A percentile compares a stretch with the other conserved stretches of the same genome.
Evolutionary conservation across 148 eudicot genomes (phyloP).

Genomic region (Limonium bicolor): DNA sequence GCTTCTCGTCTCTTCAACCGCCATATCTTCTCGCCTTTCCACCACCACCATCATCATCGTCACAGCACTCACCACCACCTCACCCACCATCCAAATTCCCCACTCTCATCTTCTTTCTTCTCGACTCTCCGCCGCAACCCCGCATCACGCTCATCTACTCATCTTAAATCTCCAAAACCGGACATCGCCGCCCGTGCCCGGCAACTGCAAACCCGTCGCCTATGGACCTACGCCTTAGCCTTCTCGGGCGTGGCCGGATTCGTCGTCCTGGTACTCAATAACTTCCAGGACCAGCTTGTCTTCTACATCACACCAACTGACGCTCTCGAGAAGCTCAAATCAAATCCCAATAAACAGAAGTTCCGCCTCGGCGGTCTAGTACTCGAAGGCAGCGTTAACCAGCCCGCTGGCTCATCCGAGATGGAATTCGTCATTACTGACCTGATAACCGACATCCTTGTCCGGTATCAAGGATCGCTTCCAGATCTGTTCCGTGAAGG

Average conservation of each 20-base stretch:
- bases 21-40: no score
- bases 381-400: slow-evolving; percentile 57
- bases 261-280: slow-evolving; percentile 53
- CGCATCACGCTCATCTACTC: slow-evolving; percentile 14
- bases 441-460: slow-evolving; percentile 62
- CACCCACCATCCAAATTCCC: slow-evolving; percentile 6
- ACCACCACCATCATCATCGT: no score
- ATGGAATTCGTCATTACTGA: slow-evolving; percentile 84
- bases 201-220: slow-evolving; percentile 64
- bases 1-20: no score
- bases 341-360: slow-evolving; percentile 36
- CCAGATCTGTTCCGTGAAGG: slow-evolving; percentile 94
- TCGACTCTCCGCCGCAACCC: slow-evolving; percentile 34
- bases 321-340: slow-evolving; percentile 31
- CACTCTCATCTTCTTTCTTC: slow-evolving; percentile 16
- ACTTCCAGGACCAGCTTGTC: slow-evolving; percentile 73
- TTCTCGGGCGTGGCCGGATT: slow-evolving; percentile 76
- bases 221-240: slow-evolving; percentile 77
- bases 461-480: slow-evolving; percentile 69
- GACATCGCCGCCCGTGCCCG: slow-evolving; percentile 85
- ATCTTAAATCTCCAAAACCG: no score
- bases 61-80: no score
- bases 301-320: slow-evolving; percentile 80
- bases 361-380: slow-evolving; percentile 81
- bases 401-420: slow-evolving; percentile 44